These are phyloP conservation scores for Puccinia coronata DNA, from an alignment of 1,284 basidiomycete genomes.

Conservation along the genomic window DNA sequence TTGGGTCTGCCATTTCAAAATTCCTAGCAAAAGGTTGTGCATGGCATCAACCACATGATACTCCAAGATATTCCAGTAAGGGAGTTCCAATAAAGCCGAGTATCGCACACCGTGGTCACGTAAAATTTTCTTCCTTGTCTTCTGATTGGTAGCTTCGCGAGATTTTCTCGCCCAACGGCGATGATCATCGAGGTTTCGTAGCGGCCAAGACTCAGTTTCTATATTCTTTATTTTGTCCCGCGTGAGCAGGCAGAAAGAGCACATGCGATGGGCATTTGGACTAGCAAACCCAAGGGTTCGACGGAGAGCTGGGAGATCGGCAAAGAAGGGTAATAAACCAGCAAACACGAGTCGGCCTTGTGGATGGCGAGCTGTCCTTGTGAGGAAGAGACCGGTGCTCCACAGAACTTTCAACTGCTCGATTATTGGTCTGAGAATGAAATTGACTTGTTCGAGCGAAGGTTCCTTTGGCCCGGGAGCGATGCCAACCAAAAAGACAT, in stretches of 20 bases:
- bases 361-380: not conserved
- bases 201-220: not conserved
- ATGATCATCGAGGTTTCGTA: conserved; percentile 13
- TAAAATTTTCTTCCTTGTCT: conserved; percentile 8
- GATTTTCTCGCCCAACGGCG: conserved; percentile 23
- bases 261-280: conserved; percentile 20
- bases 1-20: no score
- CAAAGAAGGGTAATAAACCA: conserved; percentile 18
- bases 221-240: conserved; percentile 26
- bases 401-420: conserved; percentile 57
- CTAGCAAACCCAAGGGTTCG: conserved; percentile 42
- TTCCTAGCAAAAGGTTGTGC: conserved; percentile 35
- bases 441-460: conserved; percentile 54
- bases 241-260: conserved; percentile 44
- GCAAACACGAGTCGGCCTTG: not conserved
- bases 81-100: conserved; percentile 28
- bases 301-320: conserved; percentile 47
- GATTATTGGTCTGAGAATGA: conserved; percentile 56
- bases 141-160: not conserved
- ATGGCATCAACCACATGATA: conserved; percentile 47
- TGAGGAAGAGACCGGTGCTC: conserved; percentile 53
- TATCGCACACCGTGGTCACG: conserved; percentile 27
- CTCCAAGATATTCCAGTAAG: conserved; percentile 37
- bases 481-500: conserved; percentile 60
- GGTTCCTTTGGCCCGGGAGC: conserved; percentile 56